Base-by-base conservation (phyloP, 2,329 filamentous ascomycete species). In the Fusarium gaditjirri region DNA sequence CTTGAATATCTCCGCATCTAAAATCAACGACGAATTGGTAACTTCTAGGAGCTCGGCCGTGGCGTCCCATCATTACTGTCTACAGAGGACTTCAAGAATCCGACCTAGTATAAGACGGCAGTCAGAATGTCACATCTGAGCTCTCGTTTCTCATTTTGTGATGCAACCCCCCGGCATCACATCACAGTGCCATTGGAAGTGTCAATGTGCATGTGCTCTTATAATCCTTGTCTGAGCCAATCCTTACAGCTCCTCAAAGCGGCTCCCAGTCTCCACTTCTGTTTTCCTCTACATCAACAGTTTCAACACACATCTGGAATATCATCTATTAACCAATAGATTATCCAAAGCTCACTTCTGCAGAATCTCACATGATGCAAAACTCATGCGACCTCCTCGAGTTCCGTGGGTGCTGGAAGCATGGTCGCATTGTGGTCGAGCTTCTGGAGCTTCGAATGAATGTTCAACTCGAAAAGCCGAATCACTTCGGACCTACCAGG, bases 301-400 rank as follows among this genome's bases (percentile, higher is more conserved):
- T 57, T 72, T 75, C 58, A 55, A 63, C 52, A 52, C 52, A 55
- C 59, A 61, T 69, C 46, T 42, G 53, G 38, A 60, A 59, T 52
- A 43, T 49, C 27, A 19, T 36, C 23, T 46, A 60, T 46, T 50
- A 49, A 61, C 74, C 71, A 76, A 74, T 76, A 43, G 54, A 46
- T 52, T 54, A 44, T 36, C 27, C 55, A 68, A 38, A 60, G 46
- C 65, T 57, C 66, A 56, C 58, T 68, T 53, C 63, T 61, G 54
- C 71, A 62, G 52, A 59, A 68, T 66, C 73, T 78, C 77, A 79
- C 77, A 78, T 78, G 77, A 72, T 72, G 31, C 53, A 57, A 43
- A 56, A 61, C 70, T 65, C 71, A 78, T 78, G 77, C 77, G 73
- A 77, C 71, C 64, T 65, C 53, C 61, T 75, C 63, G 58, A 66